Base-by-base conservation (phyloP, 2,329 filamentous ascomycete genomes). In the Fusarium verticillioides region DNA sequence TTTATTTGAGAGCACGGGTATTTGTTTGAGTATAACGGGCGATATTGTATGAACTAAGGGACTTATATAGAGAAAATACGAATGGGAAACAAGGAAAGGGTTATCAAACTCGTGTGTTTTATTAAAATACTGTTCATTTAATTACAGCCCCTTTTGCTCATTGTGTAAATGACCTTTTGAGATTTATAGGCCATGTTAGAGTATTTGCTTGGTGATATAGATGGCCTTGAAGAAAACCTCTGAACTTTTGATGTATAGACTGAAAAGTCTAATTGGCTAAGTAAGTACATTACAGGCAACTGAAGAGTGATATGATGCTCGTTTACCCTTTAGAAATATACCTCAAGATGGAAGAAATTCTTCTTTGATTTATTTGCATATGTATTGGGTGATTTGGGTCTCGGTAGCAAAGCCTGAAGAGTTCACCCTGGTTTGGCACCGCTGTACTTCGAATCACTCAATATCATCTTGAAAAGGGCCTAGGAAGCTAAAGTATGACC, bases 1-100 rank as follows among this genome's bases (percentile, higher is more conserved):
- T 58, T 66, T 39, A 34, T 53, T 65, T 64, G 37, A 58, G 47
- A 62, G 47, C 36, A 54, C 9, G 37, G 57, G 59, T 7, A 69
- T 69, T 28, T 69, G 66, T 69, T 69, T 69, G 65, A 69, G 50
- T 69, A 69, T 53, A 23, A 52, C 23, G 44, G 63, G 30, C 40
- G 46, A 21, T 57, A 57, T 63, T 69, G 64, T 69, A 69, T 59
- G 50, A 42, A 61, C 13, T 58, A 52, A 54, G 23, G 23, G 23
- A 40, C 19, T 40, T 57, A 50, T 59, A 52, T 54, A 69, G 57
- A 69, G 52, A 69, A 42, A 34, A 19, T n/a, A 30, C 13, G 39
- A 42, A 34, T 36, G 28, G 23, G 32, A 43, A 52, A 26, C 26
- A 59, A 37, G 66, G 39, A 50, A 40, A 47, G 39, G 28, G n/a